Evolutionary conservation across 2,329 filamentous ascomycete genomes (phyloP).

Genomic region (Cercospora brassicicola): DNA sequence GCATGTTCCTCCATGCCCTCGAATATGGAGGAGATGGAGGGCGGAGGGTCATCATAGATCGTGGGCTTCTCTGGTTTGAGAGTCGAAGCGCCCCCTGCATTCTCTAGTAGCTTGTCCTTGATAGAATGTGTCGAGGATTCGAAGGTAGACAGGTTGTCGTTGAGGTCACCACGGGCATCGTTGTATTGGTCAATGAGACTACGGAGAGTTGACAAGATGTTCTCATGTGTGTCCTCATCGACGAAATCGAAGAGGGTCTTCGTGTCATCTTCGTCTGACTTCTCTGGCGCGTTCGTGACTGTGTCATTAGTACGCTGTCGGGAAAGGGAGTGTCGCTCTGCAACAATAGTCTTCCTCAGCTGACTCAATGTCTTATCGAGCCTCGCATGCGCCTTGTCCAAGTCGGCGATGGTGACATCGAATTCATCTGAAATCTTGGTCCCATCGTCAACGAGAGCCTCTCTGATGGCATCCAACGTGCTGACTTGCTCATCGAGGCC

Average conservation of each 20-base stretch:
- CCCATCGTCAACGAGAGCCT: slow-evolving; percentile 46
- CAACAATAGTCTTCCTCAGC: slow-evolving; percentile 64
- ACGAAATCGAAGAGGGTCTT: slow-evolving; percentile 74
- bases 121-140: slow-evolving; percentile 59
- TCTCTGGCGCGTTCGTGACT: slow-evolving; percentile 5
- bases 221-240: slow-evolving; percentile 68
- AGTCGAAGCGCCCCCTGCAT: slow-evolving; percentile 11
- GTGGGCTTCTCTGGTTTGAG: slow-evolving; percentile 34
- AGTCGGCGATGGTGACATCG: slow-evolving; percentile 41
- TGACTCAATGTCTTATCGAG: slow-evolving; percentile 67
- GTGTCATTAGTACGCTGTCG: slow-evolving; percentile 27
- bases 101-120: slow-evolving; percentile 19
- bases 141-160: slow-evolving; percentile 62
- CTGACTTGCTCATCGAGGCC: slow-evolving; percentile 49
- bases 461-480: slow-evolving; percentile 45
- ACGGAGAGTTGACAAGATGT: slow-evolving; percentile 66
- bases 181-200: slow-evolving; percentile 70
- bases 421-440: slow-evolving; percentile 48
- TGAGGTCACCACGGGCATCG: slow-evolving; percentile 62
- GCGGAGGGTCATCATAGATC: slow-evolving; percentile 34
- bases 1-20: slow-evolving; percentile 68
- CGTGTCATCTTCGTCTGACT: slow-evolving; percentile 19
- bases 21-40: slow-evolving; percentile 49
- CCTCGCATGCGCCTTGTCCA: slow-evolving; percentile 66
- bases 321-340: slow-evolving; percentile 61